A percentile compares a stretch with the other conserved stretches of the same genome.
Evolutionary conservation across 495 filamentous ascomycete species (phyloP).

Genomic region (Xylaria intraflava): DNA sequence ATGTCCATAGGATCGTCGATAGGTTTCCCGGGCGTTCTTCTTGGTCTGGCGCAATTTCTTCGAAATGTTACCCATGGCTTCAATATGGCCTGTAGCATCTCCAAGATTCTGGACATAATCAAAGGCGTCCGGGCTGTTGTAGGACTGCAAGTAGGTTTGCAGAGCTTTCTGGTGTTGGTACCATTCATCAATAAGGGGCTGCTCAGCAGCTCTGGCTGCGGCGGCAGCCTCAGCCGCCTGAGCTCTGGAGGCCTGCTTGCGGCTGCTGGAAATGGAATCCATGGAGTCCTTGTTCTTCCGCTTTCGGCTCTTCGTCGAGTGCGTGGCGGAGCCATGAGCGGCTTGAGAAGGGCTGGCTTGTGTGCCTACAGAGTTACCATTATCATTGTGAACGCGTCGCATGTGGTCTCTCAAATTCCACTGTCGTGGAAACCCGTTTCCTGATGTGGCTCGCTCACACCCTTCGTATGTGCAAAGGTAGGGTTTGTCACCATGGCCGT

Average conservation of each 20-base stretch:
- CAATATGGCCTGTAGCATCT: constrained; percentile 38
- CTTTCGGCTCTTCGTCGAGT: constrained; percentile 41
- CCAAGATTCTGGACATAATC: constrained; percentile 37
- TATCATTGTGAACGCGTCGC: constrained; percentile 85
- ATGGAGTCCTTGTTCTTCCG: constrained; percentile 43
- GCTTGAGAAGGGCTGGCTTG: constrained; percentile 30
- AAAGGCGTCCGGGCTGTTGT: constrained; percentile 39
- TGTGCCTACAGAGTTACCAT: constrained; percentile 32
- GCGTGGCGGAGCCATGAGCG: constrained; percentile 22
- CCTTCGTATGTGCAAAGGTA: constrained; percentile 77
- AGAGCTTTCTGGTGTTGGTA: constrained; percentile 43
- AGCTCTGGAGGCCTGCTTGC: constrained; percentile 34
- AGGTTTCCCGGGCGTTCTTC: constrained; percentile 22
- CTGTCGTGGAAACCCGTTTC: constrained; percentile 82
- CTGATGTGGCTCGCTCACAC: constrained; percentile 71
- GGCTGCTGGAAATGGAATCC: constrained; percentile 36
- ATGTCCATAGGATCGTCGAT: constrained; percentile 27
- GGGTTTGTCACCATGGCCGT: constrained; percentile 86
- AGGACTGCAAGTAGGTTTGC: constrained; percentile 35
- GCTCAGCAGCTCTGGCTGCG: constrained; percentile 25
- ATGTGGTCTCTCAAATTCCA: constrained; percentile 96
- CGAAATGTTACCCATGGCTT: constrained; percentile 38
- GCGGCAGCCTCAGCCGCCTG: constrained; percentile 22
- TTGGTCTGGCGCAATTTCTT: constrained; percentile 23
- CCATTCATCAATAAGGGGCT: constrained; percentile 39